Conservation (phyloP, 1,284 basidiomycete species). For the Sporisorium exsertum region DNA sequence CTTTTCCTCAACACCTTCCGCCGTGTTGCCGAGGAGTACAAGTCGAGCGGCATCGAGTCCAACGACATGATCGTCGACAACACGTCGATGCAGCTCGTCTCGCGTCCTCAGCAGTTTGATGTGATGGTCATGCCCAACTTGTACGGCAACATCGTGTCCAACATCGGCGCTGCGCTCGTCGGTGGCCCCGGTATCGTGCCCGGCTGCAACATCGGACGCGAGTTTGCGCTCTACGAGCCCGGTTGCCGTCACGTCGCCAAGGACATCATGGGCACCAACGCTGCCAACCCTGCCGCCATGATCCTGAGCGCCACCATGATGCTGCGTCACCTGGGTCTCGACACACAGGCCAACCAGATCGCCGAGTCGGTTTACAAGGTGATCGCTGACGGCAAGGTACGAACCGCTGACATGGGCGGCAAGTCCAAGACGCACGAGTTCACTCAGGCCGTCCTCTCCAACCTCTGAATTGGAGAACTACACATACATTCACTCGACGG, state of each 20-base stretch:
- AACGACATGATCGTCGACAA: constrained; percentile 99
- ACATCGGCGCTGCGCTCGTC: constrained; percentile 97
- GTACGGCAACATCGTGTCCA: constrained; percentile 97
- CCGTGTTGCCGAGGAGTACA: constrained; percentile 91
- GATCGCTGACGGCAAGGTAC: constrained; percentile 87
- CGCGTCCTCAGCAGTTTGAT: constrained; percentile 93
- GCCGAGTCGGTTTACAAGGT: constrained; percentile 93
- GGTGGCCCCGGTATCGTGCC: constrained; percentile 98
- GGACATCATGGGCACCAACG: constrained; percentile 97
- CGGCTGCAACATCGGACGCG: constrained; percentile 96
- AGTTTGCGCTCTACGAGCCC: constrained; percentile 98
- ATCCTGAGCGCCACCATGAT: constrained; percentile 98
- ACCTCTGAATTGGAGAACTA: constrained; percentile 44
- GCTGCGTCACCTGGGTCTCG: constrained; percentile 96
- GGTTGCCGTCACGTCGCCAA: constrained; percentile 98
- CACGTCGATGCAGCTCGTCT: constrained; percentile 98
- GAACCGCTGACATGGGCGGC: constrained; percentile 95
- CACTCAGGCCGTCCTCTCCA: constrained; percentile 66
- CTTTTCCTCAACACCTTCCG: constrained; percentile 99
- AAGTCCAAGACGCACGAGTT: constrained; percentile 67
- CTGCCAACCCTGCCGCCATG: constrained; percentile 98
- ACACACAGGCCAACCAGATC: constrained; percentile 93
- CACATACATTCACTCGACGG: constrained; percentile 10
- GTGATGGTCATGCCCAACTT: constrained; percentile 98
- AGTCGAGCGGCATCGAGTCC: constrained; percentile 87